These are phyloP conservation scores for Graphilbum ipis-grandicollis DNA, from an alignment of 2,329 filamentous ascomycete species.

Conservation along the genomic window DNA sequence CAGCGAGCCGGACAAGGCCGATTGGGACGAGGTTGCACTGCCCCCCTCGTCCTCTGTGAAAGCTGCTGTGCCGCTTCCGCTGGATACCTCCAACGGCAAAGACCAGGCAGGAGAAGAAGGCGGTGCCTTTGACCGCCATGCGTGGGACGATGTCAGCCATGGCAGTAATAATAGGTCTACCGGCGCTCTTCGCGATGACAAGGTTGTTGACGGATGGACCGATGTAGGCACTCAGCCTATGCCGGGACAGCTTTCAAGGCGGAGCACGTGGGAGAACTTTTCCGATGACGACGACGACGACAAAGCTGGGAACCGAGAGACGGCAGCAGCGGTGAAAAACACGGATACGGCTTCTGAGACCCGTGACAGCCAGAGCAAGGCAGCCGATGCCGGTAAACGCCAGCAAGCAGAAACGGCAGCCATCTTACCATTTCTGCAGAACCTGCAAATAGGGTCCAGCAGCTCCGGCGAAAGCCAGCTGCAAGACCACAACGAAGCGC, in stretches of 20 bases:
- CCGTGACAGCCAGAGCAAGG: not conserved
- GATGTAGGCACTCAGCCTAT: slow-evolving; percentile 25
- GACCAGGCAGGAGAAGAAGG: not conserved
- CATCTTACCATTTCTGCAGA: no score
- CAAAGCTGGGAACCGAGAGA: not conserved
- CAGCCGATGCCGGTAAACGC: no score
- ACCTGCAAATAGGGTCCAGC: no score
- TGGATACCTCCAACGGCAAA: no score
- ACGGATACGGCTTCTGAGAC: no score
- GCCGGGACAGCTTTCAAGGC: slow-evolving; percentile 16
- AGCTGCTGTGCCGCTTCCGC: no score
- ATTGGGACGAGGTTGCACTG: slow-evolving; percentile 21
- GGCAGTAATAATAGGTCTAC: not conserved
- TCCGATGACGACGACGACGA: slow-evolving; percentile 11
- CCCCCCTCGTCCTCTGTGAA: slow-evolving; percentile 7
- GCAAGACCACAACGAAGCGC: not conserved
- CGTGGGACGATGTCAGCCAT: slow-evolving; percentile 29
- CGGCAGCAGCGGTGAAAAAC: no score
- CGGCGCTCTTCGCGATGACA: slow-evolving; percentile 5
- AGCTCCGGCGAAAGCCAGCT: not conserved
- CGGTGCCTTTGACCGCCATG: slow-evolving; percentile 22
- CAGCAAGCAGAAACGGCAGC: no score
- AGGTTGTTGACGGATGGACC: slow-evolving; percentile 29
- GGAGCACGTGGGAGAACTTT: slow-evolving; percentile 22
- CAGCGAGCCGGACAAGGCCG: slow-evolving; percentile 19